Evolutionary conservation across 129 eudicot genomes (phyloP).

Genomic region (Lactuca sativa): DNA sequence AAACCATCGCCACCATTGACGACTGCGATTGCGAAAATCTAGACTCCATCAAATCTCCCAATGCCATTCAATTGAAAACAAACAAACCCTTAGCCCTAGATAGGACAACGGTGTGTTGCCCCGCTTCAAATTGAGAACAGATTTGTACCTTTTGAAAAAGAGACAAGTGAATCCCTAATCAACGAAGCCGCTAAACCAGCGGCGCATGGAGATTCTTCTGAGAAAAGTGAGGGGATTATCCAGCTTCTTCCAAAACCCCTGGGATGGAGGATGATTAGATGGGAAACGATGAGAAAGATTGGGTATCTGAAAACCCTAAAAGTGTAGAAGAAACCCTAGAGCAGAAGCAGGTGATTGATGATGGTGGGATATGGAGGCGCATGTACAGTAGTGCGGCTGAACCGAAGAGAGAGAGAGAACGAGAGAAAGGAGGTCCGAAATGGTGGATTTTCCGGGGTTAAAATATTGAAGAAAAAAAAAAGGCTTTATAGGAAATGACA

Average conservation of each 20-base stretch:
- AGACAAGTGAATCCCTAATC: slow-evolving; percentile 36
- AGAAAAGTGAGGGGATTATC: slow-evolving; percentile 38
- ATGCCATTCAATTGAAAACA: slow-evolving; percentile 72
- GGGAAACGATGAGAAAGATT: background rate
- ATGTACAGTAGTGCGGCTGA: slow-evolving; percentile 35
- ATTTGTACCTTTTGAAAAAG: slow-evolving; percentile 8
- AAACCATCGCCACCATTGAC: slow-evolving; percentile 42
- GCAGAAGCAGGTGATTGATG: slow-evolving; percentile 20
- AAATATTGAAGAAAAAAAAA: slow-evolving; percentile 15
- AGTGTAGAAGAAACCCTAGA: slow-evolving; percentile 39
- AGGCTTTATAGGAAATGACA: slow-evolving; percentile 12
- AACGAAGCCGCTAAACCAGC: slow-evolving; percentile 72
- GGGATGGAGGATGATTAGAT: slow-evolving; percentile 16
- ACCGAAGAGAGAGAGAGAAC: slow-evolving; percentile 20
- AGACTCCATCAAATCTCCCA: slow-evolving; percentile 93
- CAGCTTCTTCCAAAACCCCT: slow-evolving; percentile 51
- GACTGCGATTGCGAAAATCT: slow-evolving; percentile 72
- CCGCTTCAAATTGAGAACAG: slow-evolving; percentile 19
- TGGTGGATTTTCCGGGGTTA: slow-evolving; percentile 33
- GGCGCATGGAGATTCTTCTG: slow-evolving; percentile 56
- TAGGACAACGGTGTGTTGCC: slow-evolving; percentile 2
- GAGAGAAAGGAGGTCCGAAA: slow-evolving; percentile 28
- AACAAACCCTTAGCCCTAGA: slow-evolving; percentile 40
- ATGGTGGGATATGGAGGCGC: slow-evolving; percentile 30
- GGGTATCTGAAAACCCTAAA: slow-evolving; percentile 13